These are phyloP conservation scores for Panicum hallii DNA, from an alignment of 202 grass and related monocot species.

Conservation along the genomic window DNA sequence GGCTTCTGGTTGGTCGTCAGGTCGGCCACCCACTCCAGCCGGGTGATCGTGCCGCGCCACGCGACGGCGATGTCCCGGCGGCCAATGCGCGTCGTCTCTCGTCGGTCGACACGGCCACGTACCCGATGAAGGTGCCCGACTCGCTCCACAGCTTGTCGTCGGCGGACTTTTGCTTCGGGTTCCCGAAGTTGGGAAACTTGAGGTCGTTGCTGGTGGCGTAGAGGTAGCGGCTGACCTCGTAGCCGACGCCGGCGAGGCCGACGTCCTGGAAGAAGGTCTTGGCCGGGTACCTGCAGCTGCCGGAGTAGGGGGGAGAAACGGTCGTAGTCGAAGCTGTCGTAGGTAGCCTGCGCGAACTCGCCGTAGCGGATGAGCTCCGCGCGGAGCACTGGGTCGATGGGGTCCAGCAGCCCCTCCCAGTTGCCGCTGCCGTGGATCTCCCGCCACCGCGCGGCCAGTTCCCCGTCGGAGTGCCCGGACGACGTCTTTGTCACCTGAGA, in stretches of 20 bases:
- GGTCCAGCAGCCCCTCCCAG: slow-evolving; percentile 46
- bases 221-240: slow-evolving; percentile 37
- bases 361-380: slow-evolving; percentile 53
- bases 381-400: slow-evolving; percentile 31
- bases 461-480: neutral
- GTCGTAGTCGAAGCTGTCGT: slow-evolving; percentile 46
- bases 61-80: slow-evolving; percentile 30
- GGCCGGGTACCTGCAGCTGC: slow-evolving; percentile 32
- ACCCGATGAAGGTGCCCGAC: slow-evolving; percentile 28
- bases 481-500: neutral
- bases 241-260: neutral
- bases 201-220: slow-evolving; percentile 8
- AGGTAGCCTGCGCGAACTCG: neutral
- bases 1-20: neutral
- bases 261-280: neutral
- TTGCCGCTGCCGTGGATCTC: slow-evolving; percentile 39
- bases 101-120: slow-evolving; percentile 23
- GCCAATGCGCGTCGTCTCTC: slow-evolving; percentile 24
- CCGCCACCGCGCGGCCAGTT: slow-evolving; percentile 27
- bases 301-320: slow-evolving; percentile 8
- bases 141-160: neutral
- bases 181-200: neutral
- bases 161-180: neutral
- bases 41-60: slow-evolving; percentile 34
- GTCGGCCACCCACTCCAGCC: slow-evolving; percentile 18